Conservation (phyloP, 208 protist species). For the Crithidia acanthocephali region DNA sequence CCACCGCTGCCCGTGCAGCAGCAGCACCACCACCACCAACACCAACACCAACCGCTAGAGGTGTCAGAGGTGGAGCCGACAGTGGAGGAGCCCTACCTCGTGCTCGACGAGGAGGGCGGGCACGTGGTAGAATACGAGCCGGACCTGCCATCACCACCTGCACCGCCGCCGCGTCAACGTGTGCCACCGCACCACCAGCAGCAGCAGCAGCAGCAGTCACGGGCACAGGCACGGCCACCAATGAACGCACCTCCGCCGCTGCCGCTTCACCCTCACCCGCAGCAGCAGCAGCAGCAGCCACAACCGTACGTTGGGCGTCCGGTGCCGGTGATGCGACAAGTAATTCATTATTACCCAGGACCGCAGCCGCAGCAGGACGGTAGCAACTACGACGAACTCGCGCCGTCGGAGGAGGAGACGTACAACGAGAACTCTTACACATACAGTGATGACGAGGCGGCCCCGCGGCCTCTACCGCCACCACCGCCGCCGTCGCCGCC, state of each 20-base stretch:
- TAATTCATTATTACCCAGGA: constrained; percentile 11
- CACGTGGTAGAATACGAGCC: constrained; percentile 22
- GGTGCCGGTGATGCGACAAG: constrained; percentile 2
- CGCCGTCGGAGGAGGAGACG: neutral
- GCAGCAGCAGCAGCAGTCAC: neutral
- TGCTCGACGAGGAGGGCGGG: constrained; percentile 4
- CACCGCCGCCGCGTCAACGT: neutral
- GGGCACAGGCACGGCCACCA: neutral
- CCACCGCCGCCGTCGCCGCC: neutral
- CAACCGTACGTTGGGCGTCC: constrained; percentile 2
- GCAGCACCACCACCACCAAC: constrained; percentile 9
- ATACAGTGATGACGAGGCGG: neutral
- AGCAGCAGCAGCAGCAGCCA: constrained; percentile 2
- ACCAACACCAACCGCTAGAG: neutral
- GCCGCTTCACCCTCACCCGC: neutral
- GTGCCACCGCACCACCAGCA: neutral
- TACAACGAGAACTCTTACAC: constrained; percentile 6
- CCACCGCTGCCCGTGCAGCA: neutral
- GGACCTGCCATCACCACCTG: neutral
- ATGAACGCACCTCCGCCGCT: neutral
- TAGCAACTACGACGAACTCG: constrained; percentile 1
- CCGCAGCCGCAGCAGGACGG: constrained; percentile 1
- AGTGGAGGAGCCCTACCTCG: constrained; percentile 12
- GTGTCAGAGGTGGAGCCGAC: constrained; percentile 6
- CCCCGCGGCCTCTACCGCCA: neutral